Conservation (phyloP, 2,329 filamentous ascomycete genomes). For the Arthroderma sp. region DNA sequence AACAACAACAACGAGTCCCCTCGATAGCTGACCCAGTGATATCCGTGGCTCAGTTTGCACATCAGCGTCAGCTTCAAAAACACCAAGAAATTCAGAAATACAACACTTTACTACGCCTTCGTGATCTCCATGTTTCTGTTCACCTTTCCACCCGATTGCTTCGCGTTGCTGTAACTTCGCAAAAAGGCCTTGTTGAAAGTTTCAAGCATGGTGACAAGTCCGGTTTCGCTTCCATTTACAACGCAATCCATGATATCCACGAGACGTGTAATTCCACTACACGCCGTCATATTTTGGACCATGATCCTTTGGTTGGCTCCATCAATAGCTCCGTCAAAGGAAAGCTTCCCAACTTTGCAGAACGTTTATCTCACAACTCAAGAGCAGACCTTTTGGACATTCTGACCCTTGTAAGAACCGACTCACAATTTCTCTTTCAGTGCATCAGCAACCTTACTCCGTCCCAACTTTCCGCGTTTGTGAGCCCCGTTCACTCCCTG, state of each 20-base stretch:
- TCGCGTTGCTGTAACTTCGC: constrained; percentile 28
- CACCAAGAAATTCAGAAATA: constrained; percentile 30
- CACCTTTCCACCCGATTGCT: constrained; percentile 30
- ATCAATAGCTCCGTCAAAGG: constrained; percentile 24
- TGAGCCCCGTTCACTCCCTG: constrained; percentile 63
- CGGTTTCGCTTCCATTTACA: constrained; percentile 32
- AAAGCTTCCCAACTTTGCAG: constrained; percentile 26
- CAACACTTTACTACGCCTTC: constrained; percentile 26
- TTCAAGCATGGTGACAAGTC: constrained; percentile 33
- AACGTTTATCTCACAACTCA: constrained; percentile 62
- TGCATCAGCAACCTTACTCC: constrained; percentile 64
- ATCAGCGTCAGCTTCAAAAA: constrained; percentile 28
- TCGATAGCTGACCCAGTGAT: constrained; percentile 9
- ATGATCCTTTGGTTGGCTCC: constrained; percentile 23
- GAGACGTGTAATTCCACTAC: constrained; percentile 27
- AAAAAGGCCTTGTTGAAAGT: constrained; percentile 33
- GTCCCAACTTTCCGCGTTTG: constrained; percentile 63
- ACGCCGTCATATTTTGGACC: constrained; percentile 20
- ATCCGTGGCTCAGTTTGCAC: constrained; percentile 33
- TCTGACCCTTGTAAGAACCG: constrained; percentile 67
- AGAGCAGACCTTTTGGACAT: constrained; percentile 67
- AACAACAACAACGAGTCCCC: background rate
- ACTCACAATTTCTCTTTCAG: constrained; percentile 75
- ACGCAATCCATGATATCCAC: constrained; percentile 32
- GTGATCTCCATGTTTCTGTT: constrained; percentile 30